A percentile compares a stretch with the other conserved stretches of the same genome.
Conservation (phyloP, 2,329 filamentous ascomycete genomes). For the Penicillium sclerotigenum region DNA sequence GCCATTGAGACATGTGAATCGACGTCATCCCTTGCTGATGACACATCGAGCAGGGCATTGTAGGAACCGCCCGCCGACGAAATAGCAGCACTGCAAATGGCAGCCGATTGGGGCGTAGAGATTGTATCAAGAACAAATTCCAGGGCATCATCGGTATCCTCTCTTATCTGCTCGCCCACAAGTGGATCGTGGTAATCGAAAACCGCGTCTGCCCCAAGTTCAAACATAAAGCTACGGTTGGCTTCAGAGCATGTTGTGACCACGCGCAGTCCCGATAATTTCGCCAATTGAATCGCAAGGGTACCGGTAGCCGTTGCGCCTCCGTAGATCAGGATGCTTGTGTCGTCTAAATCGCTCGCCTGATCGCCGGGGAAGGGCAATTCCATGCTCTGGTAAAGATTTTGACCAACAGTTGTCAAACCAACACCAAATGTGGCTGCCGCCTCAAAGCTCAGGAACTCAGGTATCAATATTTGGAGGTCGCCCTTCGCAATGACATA, state of each 20-base stretch:
- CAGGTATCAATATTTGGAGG: conserved; percentile 46
- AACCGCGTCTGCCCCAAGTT: conserved; percentile 31
- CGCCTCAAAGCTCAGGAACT: conserved; percentile 49
- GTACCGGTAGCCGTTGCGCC: conserved; percentile 38
- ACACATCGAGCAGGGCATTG: conserved; percentile 17
- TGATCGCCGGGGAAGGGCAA: conserved; percentile 25
- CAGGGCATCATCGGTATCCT: conserved; percentile 19
- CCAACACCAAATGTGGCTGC: conserved; percentile 53
- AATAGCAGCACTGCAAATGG: conserved; percentile 20
- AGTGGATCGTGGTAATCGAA: conserved; percentile 35
- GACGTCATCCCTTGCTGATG: conserved; percentile 17
- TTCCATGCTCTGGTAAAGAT: conserved; percentile 32
- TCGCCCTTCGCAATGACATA: conserved; percentile 52
- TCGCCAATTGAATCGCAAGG: conserved; percentile 41
- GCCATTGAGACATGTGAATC: conserved; percentile 22
- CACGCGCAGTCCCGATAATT: conserved; percentile 26
- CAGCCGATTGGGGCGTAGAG: conserved; percentile 18
- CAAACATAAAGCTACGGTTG: conserved; percentile 18
- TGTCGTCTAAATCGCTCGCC: background rate
- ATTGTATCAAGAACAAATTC: conserved; percentile 22
- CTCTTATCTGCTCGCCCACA: conserved; percentile 28
- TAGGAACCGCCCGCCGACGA: conserved; percentile 19
- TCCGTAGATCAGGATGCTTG: conserved; percentile 32
- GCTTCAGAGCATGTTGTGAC: conserved; percentile 24
- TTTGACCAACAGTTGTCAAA: conserved; percentile 51